Base-by-base conservation (phyloP, 2,329 filamentous ascomycete species). In the Zalaria sp. region DNA sequence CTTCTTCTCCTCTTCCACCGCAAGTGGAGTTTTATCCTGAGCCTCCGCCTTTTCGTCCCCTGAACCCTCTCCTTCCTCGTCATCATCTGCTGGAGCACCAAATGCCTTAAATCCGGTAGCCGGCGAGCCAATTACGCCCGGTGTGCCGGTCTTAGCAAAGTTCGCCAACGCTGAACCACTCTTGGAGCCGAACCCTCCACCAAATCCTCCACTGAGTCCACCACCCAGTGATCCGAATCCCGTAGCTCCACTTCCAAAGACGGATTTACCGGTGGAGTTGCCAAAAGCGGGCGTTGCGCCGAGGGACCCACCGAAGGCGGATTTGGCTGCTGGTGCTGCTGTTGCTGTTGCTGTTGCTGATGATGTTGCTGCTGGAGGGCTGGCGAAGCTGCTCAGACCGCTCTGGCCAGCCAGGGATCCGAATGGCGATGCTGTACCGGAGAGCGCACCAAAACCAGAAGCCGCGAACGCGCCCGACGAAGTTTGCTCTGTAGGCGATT, bases 11-110 rank as follows among this genome's bases (percentile, higher is more conserved):
- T 80, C 73, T 2, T 78, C 74, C 5, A 48, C 48, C 18, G 50
- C 52, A 60, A 58, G 49, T 53, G 62, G 59, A 63, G 68, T 52
- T 67, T 61, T 59, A 32, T 50, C 44, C 40, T 65, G 63, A 44
- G 47, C 36, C 9, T 44, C 47, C 25, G 71, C 68, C n/a, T 65
- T 52, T 7, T 74, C 71, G 37, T 74, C 77, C 10, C 69, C 66
- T 27, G 61, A 62, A 1, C 54, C 59, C 5, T 61, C 61, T n/a
- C 67, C 64, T 5, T 61, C 64, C 5, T 71, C 72, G 3, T 66
- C 70, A 38, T 79, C 77, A 45, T 75, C 81, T 34, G 79, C 78
- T 1, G 83, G 75, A 8, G 84, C 82, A 28, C 86, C 86, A 56
- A 94, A 91, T 0, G 84, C 73, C 59, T 76, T 84, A 3, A 72